These are phyloP conservation scores for Cytospora piceicola DNA, from an alignment of 2,329 filamentous ascomycete genomes.

Conservation along the genomic window DNA sequence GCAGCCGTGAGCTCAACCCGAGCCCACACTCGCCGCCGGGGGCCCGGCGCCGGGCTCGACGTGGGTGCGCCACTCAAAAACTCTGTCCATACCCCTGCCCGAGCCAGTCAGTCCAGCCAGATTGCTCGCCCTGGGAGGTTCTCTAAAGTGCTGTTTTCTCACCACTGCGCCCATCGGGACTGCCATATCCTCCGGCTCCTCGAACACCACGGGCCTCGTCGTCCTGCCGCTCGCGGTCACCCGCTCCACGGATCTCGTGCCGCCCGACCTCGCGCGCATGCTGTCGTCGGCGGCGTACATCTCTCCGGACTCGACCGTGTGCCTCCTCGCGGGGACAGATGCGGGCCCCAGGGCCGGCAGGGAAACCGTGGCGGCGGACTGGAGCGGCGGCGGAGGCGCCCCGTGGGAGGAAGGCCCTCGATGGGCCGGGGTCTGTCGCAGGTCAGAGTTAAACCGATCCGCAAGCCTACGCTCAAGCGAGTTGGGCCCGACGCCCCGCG, in stretches of 20 bases:
- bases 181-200: constrained; percentile 41
- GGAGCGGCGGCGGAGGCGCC: constrained; percentile 34
- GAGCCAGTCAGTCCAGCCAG: constrained; percentile 53
- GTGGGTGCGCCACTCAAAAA: constrained; percentile 54
- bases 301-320: constrained; percentile 48
- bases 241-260: constrained; percentile 25
- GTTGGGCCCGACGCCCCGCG: constrained; percentile 46
- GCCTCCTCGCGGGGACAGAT: constrained; percentile 42
- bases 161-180: constrained; percentile 35
- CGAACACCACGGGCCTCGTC: constrained; percentile 31
- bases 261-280: constrained; percentile 36
- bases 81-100: constrained; percentile 51
- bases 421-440: constrained; percentile 40
- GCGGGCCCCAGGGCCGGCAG: constrained; percentile 40
- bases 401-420: constrained; percentile 30
- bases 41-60: constrained; percentile 46
- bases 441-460: constrained; percentile 53
- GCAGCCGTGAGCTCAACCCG: neutral
- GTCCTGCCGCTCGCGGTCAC: constrained; percentile 33
- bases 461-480: constrained; percentile 56
- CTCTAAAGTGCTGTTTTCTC: constrained; percentile 34
- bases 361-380: constrained; percentile 38
- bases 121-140: constrained; percentile 45
- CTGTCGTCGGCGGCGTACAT: constrained; percentile 41
- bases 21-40: constrained; percentile 34